Evolutionary conservation across 2,329 filamentous ascomycete species (phyloP).

Genomic region (Penicillium freii): DNA sequence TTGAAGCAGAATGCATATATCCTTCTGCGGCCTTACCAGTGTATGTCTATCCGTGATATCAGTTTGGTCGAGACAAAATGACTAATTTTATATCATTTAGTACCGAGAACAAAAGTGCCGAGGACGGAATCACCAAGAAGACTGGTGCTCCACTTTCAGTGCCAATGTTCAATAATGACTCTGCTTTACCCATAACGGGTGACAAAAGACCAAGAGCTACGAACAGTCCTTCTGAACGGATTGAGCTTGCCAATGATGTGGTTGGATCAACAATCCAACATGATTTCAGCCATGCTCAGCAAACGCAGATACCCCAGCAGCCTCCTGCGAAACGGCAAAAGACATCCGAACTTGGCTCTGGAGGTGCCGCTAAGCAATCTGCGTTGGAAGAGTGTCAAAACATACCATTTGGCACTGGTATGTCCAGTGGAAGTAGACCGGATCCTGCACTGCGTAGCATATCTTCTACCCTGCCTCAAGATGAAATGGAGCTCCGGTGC

Average conservation of each 20-base stretch:
- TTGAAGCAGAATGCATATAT: not conserved
- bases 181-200: not conserved
- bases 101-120: not conserved
- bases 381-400: not conserved
- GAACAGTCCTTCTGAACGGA: not conserved
- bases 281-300: not conserved
- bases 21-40: not conserved
- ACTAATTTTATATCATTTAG: not conserved
- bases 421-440: not conserved
- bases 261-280: not conserved
- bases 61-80: not conserved
- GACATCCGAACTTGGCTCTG: not conserved
- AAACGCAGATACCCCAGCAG: not conserved
- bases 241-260: not conserved
- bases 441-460: not conserved
- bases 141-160: not conserved
- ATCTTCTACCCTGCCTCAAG: not conserved
- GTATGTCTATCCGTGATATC: not conserved
- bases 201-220: not conserved
- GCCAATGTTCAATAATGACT: not conserved
- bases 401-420: not conserved
- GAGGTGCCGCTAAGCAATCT: not conserved
- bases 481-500: slow-evolving; percentile 3
- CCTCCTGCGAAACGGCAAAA: not conserved
- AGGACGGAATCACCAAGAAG: not conserved